Conservation (phyloP, 1,284 basidiomycete genomes). For the Cutaneotrichosporon mucoides region DNA sequence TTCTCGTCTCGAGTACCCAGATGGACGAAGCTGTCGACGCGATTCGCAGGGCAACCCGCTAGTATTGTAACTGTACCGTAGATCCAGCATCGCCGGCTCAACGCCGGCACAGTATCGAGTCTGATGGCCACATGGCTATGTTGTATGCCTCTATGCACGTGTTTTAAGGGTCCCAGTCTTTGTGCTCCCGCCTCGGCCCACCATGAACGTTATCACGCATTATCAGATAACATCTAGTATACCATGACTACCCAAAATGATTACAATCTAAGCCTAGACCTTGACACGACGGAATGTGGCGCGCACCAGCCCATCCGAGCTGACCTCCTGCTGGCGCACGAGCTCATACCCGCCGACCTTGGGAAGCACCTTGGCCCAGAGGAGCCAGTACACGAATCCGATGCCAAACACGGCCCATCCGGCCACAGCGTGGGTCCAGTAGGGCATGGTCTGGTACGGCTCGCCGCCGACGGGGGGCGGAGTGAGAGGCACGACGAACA, state of each 20-base stretch:
- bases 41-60: background rate
- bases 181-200: too few species aligned
- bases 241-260: too few species aligned
- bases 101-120: too few species aligned
- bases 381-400: slow-evolving; percentile 22
- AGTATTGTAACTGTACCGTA: too few species aligned
- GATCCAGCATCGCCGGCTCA: too few species aligned
- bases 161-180: too few species aligned
- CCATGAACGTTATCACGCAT: too few species aligned
- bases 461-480: slow-evolving; percentile 14
- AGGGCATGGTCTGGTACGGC: slow-evolving; percentile 17
- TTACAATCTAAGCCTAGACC: background rate
- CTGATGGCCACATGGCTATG: too few species aligned
- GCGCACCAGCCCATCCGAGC: slow-evolving; percentile 14
- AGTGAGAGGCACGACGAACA: slow-evolving; percentile 15
- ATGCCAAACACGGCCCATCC: slow-evolving; percentile 23
- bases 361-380: slow-evolving; percentile 20
- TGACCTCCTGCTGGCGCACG: slow-evolving; percentile 13
- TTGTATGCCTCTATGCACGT: too few species aligned
- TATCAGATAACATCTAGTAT: background rate
- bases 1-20: background rate
- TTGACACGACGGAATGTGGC: slow-evolving; percentile 7
- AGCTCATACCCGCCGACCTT: slow-evolving; percentile 14
- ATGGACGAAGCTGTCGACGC: background rate
- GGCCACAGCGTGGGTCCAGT: slow-evolving; percentile 20